Base-by-base conservation (phyloP, 352 stramenopile species). In the Peronospora farinosa region DNA sequence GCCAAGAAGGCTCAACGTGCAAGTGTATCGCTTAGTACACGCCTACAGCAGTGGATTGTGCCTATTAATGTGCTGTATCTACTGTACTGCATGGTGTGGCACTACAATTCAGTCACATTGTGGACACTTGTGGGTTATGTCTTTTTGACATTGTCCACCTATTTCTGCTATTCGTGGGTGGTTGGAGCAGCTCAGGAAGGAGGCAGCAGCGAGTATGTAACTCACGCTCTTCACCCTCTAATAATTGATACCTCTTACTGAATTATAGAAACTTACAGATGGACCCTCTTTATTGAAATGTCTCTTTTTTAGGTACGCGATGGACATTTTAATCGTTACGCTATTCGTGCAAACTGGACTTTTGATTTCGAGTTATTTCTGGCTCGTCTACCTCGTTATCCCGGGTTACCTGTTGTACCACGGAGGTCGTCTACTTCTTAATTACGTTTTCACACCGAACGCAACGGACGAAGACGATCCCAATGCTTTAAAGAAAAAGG, bases 311-410 rank as follows among this genome's bases (percentile, higher is more conserved):
- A 69, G 74, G 40, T 88, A 92, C 40, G 82, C 78, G 11, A 92
- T 95, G 78, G 84, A 95, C 56, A 71, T 95, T 38, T 53, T 95
- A 40, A 61, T 92, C 51, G 51, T 95, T 45, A 91, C 79, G 44
- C 65, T 95, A 21, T 76, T 87, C 39, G 82, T 90, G 49, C 80
- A 95, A 40, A 60, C 68, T 0, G 84, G 84, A 12, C 63, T 88
- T 17, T 47, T 90, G 46, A 57, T 92, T 46, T 91, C 81, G 13
- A 80, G 85, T 65, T 95, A 92, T 74, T 95, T 92, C 49, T 95
- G 84, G 84, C 72, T 88, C 51, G 49, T 83, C 21, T 91, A 83
- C 60, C 67, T 95, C 36, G 72, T 76, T 67, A 87, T 93, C 38
- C 83, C 84, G 32, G 81, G 76, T 7, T 92, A 78, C 50, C 32